Evolutionary conservation across 495 filamentous ascomycete genomes (phyloP).

Genomic region (Tuber microsphaerosporum): DNA sequence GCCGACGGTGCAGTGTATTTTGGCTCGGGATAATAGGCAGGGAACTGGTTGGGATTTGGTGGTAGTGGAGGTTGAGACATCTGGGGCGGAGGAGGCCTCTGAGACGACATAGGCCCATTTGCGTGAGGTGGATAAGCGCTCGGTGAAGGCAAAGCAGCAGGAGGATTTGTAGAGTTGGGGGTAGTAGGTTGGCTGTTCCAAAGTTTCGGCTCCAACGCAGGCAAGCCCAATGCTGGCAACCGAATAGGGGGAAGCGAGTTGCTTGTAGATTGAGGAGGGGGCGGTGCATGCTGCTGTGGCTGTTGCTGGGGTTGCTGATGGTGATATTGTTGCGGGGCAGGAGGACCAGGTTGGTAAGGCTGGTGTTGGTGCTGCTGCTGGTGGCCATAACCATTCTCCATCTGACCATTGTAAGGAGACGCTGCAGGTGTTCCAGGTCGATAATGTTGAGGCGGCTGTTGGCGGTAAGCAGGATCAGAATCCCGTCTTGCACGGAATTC

Average conservation of each 20-base stretch:
- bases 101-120: slow-evolving; percentile 22
- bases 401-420: slow-evolving; percentile 28
- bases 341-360: slow-evolving; percentile 24
- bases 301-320: slow-evolving; percentile 27
- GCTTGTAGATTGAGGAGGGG: slow-evolving; percentile 22
- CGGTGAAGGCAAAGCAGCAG: slow-evolving; percentile 31
- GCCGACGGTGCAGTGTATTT: slow-evolving; percentile 27
- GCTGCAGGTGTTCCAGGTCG: slow-evolving; percentile 34
- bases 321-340: slow-evolving; percentile 30
- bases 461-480: slow-evolving; percentile 36
- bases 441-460: slow-evolving; percentile 26
- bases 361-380: slow-evolving; percentile 33
- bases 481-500: slow-evolving; percentile 36
- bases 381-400: slow-evolving; percentile 31
- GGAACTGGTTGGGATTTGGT: slow-evolving; percentile 36
- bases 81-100: slow-evolving; percentile 23
- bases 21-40: slow-evolving; percentile 37
- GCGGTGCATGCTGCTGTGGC: slow-evolving; percentile 13
- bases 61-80: slow-evolving; percentile 33
- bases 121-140: slow-evolving; percentile 24
- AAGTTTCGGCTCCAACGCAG: slow-evolving; percentile 32
- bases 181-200: slow-evolving; percentile 38
- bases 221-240: slow-evolving; percentile 18
- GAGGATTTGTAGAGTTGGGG: slow-evolving; percentile 30
- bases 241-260: slow-evolving; percentile 36